phyloP scores from a whole-genome alignment of 2,329 filamentous ascomycete genomes.

The Trichoderma oligosporum region DNA sequence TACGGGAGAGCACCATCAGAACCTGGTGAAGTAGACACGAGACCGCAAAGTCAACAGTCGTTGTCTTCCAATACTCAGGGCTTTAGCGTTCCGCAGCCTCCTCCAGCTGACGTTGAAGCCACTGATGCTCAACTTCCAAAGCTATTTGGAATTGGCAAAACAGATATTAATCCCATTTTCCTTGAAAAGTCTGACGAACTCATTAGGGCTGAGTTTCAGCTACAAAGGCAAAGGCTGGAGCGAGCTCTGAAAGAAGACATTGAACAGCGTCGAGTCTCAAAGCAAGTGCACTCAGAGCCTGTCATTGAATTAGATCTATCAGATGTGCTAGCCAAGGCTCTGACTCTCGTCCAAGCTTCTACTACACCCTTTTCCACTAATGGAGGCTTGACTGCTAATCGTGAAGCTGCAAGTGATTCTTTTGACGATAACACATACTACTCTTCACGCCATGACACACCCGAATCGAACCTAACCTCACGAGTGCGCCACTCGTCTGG shows the following conservation, averaged over 20 bases:
- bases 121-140: background rate
- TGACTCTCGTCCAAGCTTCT: slow-evolving; percentile 66
- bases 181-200: slow-evolving; percentile 83
- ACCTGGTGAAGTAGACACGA: slow-evolving; percentile 21
- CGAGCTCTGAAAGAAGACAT: slow-evolving; percentile 71
- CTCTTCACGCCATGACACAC: slow-evolving; percentile 86
- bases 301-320: slow-evolving; percentile 66
- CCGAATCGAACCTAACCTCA: slow-evolving; percentile 49
- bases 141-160: slow-evolving; percentile 42
- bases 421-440: slow-evolving; percentile 95
- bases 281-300: slow-evolving; percentile 48
- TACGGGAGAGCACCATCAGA: slow-evolving; percentile 13
- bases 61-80: background rate
- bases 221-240: slow-evolving; percentile 80
- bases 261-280: slow-evolving; percentile 54
- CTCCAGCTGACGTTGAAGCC: background rate
- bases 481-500: slow-evolving; percentile 46
- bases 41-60: background rate
- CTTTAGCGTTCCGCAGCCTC: background rate
- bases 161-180: slow-evolving; percentile 76
- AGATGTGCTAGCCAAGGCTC: slow-evolving; percentile 67
- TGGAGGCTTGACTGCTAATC: slow-evolving; percentile 51
- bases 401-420: slow-evolving; percentile 67
- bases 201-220: slow-evolving; percentile 73
- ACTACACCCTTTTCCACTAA: slow-evolving; percentile 58